Base-by-base conservation (phyloP, 495 filamentous ascomycete genomes). In the Hypoxylon crocopeplum region DNA sequence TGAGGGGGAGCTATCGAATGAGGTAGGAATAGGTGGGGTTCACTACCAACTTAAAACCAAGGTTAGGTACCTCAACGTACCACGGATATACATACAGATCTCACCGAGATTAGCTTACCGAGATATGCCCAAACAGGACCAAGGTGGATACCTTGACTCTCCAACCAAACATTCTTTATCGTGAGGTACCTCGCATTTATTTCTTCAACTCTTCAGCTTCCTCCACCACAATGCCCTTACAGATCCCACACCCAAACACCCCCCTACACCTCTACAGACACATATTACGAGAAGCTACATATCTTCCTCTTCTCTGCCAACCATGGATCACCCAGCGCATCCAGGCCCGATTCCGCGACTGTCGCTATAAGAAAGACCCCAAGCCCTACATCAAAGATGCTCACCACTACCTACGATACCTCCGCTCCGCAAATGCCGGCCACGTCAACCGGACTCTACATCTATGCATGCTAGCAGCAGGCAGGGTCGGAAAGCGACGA, bases 211-310 rank as follows among this genome's bases (percentile, higher is more conserved):
- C 38, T 11, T 22, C 17, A 24, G 22, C 38, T 2, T 6, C 4
- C 41, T 3, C 12, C 5, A 30, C 21, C 7, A 19, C 32, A 10
- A 66, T 70, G 68, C 57, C 64, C 37, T 33, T 66, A 40, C 68
- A 68, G 37, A 70, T 70, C 46, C 61, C 68, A 20, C 61, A 66
- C 38, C 69, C 66, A 15, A 68, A 64, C 48, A 79, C 81, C 59
- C 76, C 84, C 1, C 76, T 83, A 22, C 84, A 88, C 68, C 74
- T 94, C 24, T 85, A 88, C 60, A 86, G 94, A 25, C 84, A 87
- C 29, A 80, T 95, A 5, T 86, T 97, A 39, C 90, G 93, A 58
- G 88, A 97, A 78, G 83, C 85, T 19, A 85, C 88, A 52, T 96
- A 96, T 69, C 85, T 98, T 19, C 92, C 92, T 10, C 53, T 85